These are phyloP conservation scores for Dendrobium officinale DNA, from an alignment of 106 monocot species.

Conservation along the genomic window DNA sequence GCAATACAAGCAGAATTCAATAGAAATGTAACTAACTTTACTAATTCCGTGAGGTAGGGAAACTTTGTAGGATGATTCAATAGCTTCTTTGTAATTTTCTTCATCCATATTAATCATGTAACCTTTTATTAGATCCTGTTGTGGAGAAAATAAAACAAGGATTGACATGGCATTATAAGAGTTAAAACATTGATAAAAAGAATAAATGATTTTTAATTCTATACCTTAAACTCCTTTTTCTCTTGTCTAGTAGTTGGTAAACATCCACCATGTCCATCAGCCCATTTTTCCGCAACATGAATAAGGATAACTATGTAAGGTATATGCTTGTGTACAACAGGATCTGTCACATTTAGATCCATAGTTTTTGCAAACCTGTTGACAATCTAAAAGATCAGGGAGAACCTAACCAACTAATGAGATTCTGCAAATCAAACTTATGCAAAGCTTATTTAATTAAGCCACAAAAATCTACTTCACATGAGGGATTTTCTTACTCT, in stretches of 20 bases:
- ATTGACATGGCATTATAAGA: conserved; percentile 1
- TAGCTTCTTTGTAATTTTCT: conserved; percentile 97
- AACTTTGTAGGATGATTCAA: conserved; percentile 88
- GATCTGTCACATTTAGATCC: conserved; percentile 61
- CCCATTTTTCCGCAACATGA: conserved; percentile 86
- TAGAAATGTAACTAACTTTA: conserved; percentile 27
- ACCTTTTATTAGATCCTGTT: conserved; percentile 69
- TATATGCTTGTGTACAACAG: conserved; percentile 88
- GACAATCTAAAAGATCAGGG: conserved; percentile 10
- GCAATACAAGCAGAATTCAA: neutral
- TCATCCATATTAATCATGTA: conserved; percentile 85
- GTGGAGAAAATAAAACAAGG: conserved; percentile 1
- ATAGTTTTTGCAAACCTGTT: conserved; percentile 70
- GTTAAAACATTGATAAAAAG: neutral
- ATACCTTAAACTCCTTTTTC: conserved; percentile 93
- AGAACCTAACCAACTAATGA: neutral
- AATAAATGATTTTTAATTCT: neutral
- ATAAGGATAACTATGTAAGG: conserved; percentile 92
- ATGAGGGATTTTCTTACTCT: too few species aligned
- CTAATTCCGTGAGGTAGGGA: conserved; percentile 71
- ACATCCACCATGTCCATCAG: conserved; percentile 54
- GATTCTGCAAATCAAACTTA: neutral
- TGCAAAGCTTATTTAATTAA: neutral
- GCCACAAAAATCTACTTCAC: neutral
- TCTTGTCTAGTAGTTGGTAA: conserved; percentile 91